Evolutionary conservation across 345 rosid species (phyloP), one percentile per base, ranked within the genome.

Genomic region (Acer negundo): DNA sequence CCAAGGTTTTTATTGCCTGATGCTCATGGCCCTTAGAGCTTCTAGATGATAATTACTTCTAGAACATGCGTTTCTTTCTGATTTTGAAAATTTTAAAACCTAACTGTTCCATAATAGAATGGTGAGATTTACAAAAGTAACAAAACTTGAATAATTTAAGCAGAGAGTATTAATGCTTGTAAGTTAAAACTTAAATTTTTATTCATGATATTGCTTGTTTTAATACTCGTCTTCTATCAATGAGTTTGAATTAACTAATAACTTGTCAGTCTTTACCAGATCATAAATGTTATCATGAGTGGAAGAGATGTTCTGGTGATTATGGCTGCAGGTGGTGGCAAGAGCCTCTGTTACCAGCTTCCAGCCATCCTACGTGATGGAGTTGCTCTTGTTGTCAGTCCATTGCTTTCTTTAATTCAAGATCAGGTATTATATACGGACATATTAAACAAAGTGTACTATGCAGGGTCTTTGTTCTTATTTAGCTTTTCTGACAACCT

Each of bases 261-360:
- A 61, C 10, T 64, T 65, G 40, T 38, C 70, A 16, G 16, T 64
- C n/a, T 53, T 75, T 85, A 74, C 15, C 75, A 95, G 98, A 93
- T 93, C n/a, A 77, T 95, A 75, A 95, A 93, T 87, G 94, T 92
- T 46, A 76, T 92, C 77, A 89, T 91, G 97, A 85, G 93, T 69
- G 92, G 90, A 80, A 87, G 89, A 77, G 96, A 95, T 85, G 96
- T 92, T 38, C 82, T 95, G 67, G 97, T 95, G 73, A 93, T 95
- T 82, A 95, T 92, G 99, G 98, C 99, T 71, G 96, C 98, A 24
- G 98, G 99, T 80, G 96, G 99, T 22, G 99, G 99, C 78, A 95
- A 95, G 89, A 95, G 99, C 84, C 93, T 95, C 31, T 95, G 98
- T 76, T 95, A 95, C 83, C 98, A 93, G 82, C 99, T 95, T 80